phyloP scores from a whole-genome alignment of 345 rosid species.

The Populus deltoides region DNA sequence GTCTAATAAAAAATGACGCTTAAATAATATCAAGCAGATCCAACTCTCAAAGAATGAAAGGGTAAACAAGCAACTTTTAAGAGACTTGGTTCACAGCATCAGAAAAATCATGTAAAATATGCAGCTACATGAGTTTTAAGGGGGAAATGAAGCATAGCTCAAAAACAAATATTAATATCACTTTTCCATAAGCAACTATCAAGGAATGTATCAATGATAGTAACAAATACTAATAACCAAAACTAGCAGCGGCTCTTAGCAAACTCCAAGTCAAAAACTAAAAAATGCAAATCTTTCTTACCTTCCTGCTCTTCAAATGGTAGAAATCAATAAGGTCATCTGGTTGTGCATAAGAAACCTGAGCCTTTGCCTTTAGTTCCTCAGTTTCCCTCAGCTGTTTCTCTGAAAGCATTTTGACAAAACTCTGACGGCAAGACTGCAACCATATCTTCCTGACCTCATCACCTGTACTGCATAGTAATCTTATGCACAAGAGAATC shows the following conservation, averaged over 20 bases:
- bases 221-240: not conserved
- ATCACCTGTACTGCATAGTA: conserved; percentile 79
- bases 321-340: conserved; percentile 98
- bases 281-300: conserved; percentile 15
- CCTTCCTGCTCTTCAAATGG: conserved; percentile 98
- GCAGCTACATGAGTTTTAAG: not conserved
- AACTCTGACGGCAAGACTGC: conserved; percentile 85
- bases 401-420: conserved; percentile 92
- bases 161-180: not conserved
- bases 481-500: conserved; percentile 71
- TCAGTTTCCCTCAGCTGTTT: conserved; percentile 80
- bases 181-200: not conserved
- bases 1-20: not conserved
- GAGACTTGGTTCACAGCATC: not conserved
- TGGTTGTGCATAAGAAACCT: conserved; percentile 87
- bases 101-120: not conserved
- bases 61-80: not conserved
- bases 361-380: conserved; percentile 93
- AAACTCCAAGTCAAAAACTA: not conserved
- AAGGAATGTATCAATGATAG: not conserved
- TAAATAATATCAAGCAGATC: not conserved
- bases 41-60: not conserved
- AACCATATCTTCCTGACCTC: conserved; percentile 83
- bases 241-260: not conserved
- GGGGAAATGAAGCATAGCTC: not conserved